A percentile compares a stretch with the other conserved stretches of the same genome.
These are phyloP conservation scores for Nyssa sinensis DNA, from an alignment of 148 eudicot species.

Conservation along the genomic window DNA sequence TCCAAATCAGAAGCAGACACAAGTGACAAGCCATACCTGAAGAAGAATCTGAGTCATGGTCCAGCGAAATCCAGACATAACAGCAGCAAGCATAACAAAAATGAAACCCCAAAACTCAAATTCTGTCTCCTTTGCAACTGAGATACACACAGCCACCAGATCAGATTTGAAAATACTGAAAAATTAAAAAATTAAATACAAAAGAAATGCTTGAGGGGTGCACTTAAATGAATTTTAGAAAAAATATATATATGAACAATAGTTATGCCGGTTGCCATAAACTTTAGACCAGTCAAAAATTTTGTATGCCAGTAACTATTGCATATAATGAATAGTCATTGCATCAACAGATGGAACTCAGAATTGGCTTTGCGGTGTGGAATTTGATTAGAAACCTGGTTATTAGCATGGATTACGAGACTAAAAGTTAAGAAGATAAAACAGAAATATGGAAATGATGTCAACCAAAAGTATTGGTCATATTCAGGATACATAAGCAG, in stretches of 20 bases:
- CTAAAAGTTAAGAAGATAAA: background rate
- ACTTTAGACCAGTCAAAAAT: background rate
- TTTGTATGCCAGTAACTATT: no score
- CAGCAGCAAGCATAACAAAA: constrained; percentile 99
- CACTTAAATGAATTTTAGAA: background rate
- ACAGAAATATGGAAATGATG: no score
- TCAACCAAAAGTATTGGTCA: no score
- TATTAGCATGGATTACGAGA: no score
- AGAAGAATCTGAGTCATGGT: constrained; percentile 99
- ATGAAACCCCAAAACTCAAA: constrained; percentile 96
- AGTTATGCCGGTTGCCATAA: background rate
- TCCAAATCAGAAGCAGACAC: background rate
- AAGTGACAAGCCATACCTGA: constrained; percentile 55
- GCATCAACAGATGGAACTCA: no score
- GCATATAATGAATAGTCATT: no score
- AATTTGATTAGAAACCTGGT: background rate
- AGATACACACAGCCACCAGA: constrained; percentile 2
- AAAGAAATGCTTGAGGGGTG: background rate
- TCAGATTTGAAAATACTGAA: constrained; percentile 3
- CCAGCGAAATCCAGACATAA: constrained; percentile 99
- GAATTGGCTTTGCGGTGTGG: background rate
- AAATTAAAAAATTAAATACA: background rate
- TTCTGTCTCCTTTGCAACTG: constrained; percentile 94
- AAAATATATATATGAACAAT: background rate
- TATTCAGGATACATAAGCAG: no score